phyloP scores from a whole-genome alignment of 805 yeast genomes.

The Zygosaccharomyces gambellarensis region DNA sequence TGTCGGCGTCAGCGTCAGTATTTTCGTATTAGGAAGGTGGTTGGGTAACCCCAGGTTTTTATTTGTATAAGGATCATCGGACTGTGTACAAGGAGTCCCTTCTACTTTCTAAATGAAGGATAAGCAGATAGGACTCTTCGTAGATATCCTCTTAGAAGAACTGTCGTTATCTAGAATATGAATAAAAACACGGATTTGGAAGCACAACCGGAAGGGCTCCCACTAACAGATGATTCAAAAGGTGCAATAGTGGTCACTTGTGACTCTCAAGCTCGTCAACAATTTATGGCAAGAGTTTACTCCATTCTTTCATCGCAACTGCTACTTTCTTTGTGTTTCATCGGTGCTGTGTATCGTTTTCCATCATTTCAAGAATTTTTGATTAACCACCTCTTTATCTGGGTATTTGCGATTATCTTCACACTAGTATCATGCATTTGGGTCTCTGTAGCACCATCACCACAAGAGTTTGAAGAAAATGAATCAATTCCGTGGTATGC shows the following conservation, averaged over 20 bases:
- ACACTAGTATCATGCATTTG: constrained; percentile 62
- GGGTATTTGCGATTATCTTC: constrained; percentile 52
- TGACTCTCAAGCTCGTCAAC: constrained; percentile 66
- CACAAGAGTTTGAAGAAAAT: constrained; percentile 56
- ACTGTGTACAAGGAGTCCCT: too few species aligned
- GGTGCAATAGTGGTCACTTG: constrained; percentile 73
- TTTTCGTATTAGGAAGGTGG: too few species aligned
- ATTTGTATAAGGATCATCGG: too few species aligned
- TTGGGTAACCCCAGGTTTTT: too few species aligned
- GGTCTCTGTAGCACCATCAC: constrained; percentile 55
- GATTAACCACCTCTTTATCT: constrained; percentile 52
- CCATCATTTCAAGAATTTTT: constrained; percentile 43
- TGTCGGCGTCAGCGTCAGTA: too few species aligned
- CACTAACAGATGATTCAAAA: constrained; percentile 71
- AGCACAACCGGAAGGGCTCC: constrained; percentile 3
- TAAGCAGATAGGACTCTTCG: too few species aligned
- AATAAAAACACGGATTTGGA: constrained; percentile 1
- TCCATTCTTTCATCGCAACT: constrained; percentile 63
- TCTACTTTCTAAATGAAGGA: too few species aligned
- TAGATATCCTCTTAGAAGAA: too few species aligned
- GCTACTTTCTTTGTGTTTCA: constrained; percentile 47
- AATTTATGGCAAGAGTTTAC: constrained; percentile 76
- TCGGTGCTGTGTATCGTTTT: constrained; percentile 20
- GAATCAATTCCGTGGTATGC: constrained; percentile 31
- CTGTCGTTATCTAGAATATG: background rate